Evolutionary conservation across 1,284 basidiomycete species (phyloP), one percentile per base, ranked within the genome.

Genomic region (Sporisorium scitamineum): DNA sequence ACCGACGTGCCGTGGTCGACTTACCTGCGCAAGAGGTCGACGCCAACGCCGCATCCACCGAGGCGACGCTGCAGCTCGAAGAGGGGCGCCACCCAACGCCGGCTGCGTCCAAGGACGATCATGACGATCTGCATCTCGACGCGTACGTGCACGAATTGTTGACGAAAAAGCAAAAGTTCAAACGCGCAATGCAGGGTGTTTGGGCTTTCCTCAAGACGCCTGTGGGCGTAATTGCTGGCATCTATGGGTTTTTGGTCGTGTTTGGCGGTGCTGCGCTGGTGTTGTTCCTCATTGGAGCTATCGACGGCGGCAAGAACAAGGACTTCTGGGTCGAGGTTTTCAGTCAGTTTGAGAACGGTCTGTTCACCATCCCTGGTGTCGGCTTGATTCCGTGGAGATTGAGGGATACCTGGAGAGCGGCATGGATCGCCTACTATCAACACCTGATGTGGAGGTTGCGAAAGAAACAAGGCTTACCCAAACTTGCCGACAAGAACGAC

Each of bases 121-220:
- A 54, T 8, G 69, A 74, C 48, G 70, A 73, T 13, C 53, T 73
- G 31, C 76, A 70, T n/a, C 64, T 78, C 4, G 76, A 78, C 26
- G 63, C 71, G 0, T 73, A 74, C 57, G 71, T 78, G 0, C 63
- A 74, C 48, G 64, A 70, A 34, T 48, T 74, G 50, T 56, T 78
- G 26, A 70, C 67, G 51, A 70, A 74, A 26, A 52, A 58, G 39
- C 74, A 76, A 34, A 64, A 72, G 83, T 86, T 90, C 53, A 88
- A 89, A 59, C 88, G 91, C 11, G 90, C 89, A 0, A 85, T 92
- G 80, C 87, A 88, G 73, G 93, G 93, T 7, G 87, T 94, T 2
- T 93, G 93, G 92, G 89, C 91, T 1, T 95, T 93, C 80, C 85
- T 94, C 67, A 93, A 92, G 87, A 95, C 93, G 62, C 88, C 88